Evolutionary conservation across 176 grass and related monocot genomes (phyloP).

Genomic region (Tuctoria greenei): DNA sequence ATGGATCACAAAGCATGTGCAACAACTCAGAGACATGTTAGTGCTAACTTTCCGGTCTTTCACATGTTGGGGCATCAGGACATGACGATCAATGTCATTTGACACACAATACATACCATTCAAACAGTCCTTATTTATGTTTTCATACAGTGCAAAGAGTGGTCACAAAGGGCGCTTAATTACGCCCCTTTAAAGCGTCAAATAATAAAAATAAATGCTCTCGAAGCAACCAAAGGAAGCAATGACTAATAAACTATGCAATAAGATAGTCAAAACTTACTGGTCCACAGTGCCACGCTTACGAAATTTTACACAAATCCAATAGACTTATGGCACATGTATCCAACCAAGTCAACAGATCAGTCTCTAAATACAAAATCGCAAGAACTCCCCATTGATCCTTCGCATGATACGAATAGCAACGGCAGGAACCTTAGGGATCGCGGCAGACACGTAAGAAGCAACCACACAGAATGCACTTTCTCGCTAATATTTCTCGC

Average conservation of each 20-base stretch:
- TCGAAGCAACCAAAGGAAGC: neutral
- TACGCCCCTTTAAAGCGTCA: neutral
- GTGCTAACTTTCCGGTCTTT: neutral
- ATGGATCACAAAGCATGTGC: neutral
- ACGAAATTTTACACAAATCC: neutral
- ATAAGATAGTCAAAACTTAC: constrained; percentile 16
- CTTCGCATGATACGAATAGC: neutral
- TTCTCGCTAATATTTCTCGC: neutral
- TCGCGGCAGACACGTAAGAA: neutral
- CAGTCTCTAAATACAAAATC: constrained; percentile 14
- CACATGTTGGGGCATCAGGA: neutral
- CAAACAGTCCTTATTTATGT: neutral
- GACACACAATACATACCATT: constrained; percentile 15
- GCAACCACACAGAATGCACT: neutral
- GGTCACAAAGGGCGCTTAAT: neutral
- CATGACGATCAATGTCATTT: neutral
- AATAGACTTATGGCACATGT: neutral
- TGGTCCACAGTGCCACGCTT: constrained; percentile 1
- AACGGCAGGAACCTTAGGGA: neutral
- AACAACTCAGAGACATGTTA: neutral
- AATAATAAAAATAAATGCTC: neutral
- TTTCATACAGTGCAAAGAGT: neutral
- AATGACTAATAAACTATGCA: constrained; percentile 16
- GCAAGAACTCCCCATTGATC: constrained; percentile 3
- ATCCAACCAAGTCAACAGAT: constrained; percentile 13